Conservation (phyloP, 2,329 filamentous ascomycete species). For the Sporothrix sp. region DNA sequence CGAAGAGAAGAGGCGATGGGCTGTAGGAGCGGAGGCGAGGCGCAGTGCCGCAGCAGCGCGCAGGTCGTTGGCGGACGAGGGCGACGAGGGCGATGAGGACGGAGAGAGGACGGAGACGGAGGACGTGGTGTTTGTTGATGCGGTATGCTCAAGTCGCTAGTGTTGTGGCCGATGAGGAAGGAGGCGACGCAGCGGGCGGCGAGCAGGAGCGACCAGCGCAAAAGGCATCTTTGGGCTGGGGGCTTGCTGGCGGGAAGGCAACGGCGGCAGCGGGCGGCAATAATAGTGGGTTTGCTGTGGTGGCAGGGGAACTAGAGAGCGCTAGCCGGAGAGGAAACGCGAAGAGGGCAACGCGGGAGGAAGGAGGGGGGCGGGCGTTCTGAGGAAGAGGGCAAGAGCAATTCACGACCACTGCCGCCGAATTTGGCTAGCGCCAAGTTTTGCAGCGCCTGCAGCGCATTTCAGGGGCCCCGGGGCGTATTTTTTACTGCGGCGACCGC, state of each 20-base stretch:
- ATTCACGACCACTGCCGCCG: conserved; percentile 2
- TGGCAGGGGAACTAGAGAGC: conserved; percentile 3
- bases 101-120: background rate
- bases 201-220: conserved; percentile 1
- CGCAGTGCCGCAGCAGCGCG: too few relatives aligned
- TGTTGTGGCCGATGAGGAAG: background rate
- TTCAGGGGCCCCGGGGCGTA: background rate
- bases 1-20: background rate
- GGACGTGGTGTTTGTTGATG: background rate
- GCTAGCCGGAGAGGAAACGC: background rate
- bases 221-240: conserved; percentile 1
- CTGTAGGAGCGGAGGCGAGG: too few relatives aligned
- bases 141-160: too few relatives aligned
- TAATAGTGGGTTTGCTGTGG: background rate
- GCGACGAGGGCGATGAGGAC: too few relatives aligned
- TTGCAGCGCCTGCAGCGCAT: background rate
- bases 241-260: conserved; percentile 1
- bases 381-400: background rate
- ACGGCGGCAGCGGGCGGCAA: conserved; percentile 3
- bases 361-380: background rate
- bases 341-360: background rate
- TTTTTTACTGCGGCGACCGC: too few relatives aligned
- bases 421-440: background rate
- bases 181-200: background rate
- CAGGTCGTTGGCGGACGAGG: too few relatives aligned